These are phyloP conservation scores for Acacia pycnantha DNA, from an alignment of 331 rosid species.

Conservation along the genomic window DNA sequence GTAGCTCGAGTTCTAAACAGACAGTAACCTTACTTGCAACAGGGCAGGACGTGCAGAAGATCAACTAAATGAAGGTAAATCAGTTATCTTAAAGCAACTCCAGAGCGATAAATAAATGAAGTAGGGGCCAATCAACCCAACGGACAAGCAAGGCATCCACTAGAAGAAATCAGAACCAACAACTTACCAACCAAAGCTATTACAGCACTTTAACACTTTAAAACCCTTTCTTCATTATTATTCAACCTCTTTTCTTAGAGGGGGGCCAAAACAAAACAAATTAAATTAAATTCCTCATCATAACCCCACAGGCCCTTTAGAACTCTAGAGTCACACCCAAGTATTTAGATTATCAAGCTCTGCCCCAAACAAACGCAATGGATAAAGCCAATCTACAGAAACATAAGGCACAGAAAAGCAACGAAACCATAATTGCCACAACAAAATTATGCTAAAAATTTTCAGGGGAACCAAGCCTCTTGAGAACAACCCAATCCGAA, in stretches of 20 bases:
- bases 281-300: slow-evolving; percentile 13
- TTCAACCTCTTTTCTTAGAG: not conserved
- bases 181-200: slow-evolving; percentile 32
- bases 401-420: slow-evolving; percentile 5
- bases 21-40: not conserved
- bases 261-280: slow-evolving; percentile 9
- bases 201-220: slow-evolving; percentile 19
- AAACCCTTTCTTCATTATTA: slow-evolving; percentile 4
- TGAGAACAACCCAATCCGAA: slow-evolving; percentile 20
- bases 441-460: not conserved
- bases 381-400: slow-evolving; percentile 21
- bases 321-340: slow-evolving; percentile 19
- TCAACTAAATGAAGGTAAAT: slow-evolving; percentile 11
- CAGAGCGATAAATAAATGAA: slow-evolving; percentile 21
- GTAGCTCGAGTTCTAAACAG: not conserved
- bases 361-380: slow-evolving; percentile 13
- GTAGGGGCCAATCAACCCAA: slow-evolving; percentile 23
- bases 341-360: slow-evolving; percentile 4
- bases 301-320: slow-evolving; percentile 22
- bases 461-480: not conserved
- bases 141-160: slow-evolving; percentile 21
- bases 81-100: slow-evolving; percentile 3
- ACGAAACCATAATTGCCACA: slow-evolving; percentile 21
- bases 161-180: slow-evolving; percentile 25
- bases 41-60: slow-evolving; percentile 17